These are phyloP conservation scores for Silene noctiflora DNA, from an alignment of 179 eudicot species.

Conservation along the genomic window DNA sequence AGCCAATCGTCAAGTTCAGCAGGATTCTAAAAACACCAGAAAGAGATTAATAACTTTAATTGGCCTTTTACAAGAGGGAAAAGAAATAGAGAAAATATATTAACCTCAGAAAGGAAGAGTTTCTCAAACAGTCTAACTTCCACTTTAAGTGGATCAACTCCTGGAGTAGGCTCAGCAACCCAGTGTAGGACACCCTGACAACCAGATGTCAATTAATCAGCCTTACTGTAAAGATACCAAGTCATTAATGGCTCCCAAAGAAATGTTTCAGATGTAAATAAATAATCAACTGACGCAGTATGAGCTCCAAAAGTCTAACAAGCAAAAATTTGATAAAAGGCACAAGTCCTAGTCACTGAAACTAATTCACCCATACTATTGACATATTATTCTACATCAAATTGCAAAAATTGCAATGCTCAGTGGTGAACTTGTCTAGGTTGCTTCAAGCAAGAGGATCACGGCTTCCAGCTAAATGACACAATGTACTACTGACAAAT, in stretches of 20 bases:
- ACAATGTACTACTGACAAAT: too few species aligned
- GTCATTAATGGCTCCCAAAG: not conserved
- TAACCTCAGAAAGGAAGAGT: slow-evolving; percentile 78
- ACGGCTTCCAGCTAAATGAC: too few species aligned
- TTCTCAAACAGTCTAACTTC: slow-evolving; percentile 87
- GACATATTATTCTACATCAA: too few species aligned
- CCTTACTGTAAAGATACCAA: not conserved
- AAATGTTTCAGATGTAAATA: too few species aligned
- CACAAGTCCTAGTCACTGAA: too few species aligned
- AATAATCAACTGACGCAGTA: not conserved
- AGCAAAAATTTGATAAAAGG: too few species aligned
- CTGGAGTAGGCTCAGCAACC: slow-evolving; percentile 76
- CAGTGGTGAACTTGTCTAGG: not conserved
- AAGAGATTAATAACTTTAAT: not conserved
- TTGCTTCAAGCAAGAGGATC: not conserved
- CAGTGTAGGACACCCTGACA: slow-evolving; percentile 82
- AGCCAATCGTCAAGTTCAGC: slow-evolving; percentile 90
- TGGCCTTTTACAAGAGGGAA: not conserved
- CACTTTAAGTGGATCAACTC: slow-evolving; percentile 75
- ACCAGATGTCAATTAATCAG: not conserved
- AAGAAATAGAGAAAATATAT: slow-evolving; percentile 10
- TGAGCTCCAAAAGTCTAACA: too few species aligned
- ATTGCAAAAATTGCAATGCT: not conserved
- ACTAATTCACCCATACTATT: too few species aligned
- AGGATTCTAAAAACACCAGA: slow-evolving; percentile 52